Evolutionary conservation across 2,329 filamentous ascomycete species (phyloP), one percentile per base, ranked within the genome.

Genomic region (Colletotrichum noveboracense): DNA sequence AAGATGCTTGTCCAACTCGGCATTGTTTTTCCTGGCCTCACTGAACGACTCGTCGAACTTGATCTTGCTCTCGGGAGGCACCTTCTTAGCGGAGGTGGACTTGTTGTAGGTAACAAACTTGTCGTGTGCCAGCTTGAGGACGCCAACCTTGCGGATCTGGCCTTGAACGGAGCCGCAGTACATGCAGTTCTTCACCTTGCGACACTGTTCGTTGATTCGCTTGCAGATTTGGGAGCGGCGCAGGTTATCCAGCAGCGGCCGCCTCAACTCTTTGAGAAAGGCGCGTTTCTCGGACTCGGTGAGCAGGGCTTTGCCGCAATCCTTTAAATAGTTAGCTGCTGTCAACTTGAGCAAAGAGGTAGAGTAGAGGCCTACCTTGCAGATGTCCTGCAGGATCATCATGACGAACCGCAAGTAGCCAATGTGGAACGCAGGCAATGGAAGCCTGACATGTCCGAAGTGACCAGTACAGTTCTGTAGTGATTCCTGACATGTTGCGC

Each of bases 361-460:
- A 14, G 9, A 16, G 21, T 14, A 32, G 26, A 24, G 8, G 65
- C 82, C 58, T 82, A 90, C 86, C 82, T 98, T 99, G 92, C 97
- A 99, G 78, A 99, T 97, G 81, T 97, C 94, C 83, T 98, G 96
- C 28, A 99, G 89, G 71, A 98, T 96, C 60, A 93, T 93, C 82
- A 98, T 96, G 78, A 97, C 95, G 83, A 97, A 96, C 83, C 96
- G 97, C 80, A 99, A 91, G 83, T 98, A 99, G 48, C 97, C 97
- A 78, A 98, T 96, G 83, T 99, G 97, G 82, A 98, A 98, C 58
- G 94, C 95, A 6, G 97, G 97, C 67, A 99, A 88, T 2, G 96
- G 95, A 16, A 99, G 91, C 81, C 95, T 93, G 80, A 99, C 94
- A 85, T 98, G 94, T 62, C 97, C 97, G 82, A 98, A 99, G 85